A percentile compares a stretch with the other conserved stretches of the same genome.
phyloP scores from a whole-genome alignment of 495 filamentous ascomycete genomes.

The Podospora conica region DNA sequence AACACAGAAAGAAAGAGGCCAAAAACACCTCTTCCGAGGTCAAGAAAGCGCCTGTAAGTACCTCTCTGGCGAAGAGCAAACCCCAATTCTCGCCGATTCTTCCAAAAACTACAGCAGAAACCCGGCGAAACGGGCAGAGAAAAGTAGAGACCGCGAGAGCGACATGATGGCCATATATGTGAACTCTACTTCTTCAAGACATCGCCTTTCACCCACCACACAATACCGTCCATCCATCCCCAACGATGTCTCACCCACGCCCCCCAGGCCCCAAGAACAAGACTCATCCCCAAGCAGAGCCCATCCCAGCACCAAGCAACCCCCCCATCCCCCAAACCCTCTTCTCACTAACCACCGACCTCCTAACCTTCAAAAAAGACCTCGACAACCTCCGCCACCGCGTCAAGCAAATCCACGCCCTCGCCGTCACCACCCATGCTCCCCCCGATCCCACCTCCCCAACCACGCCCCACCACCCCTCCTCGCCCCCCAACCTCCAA shows the following conservation, averaged over 20 bases:
- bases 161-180: background rate
- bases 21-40: background rate
- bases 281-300: background rate
- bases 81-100: too few species aligned
- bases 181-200: background rate
- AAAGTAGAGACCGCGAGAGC: background rate
- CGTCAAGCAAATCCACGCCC: background rate
- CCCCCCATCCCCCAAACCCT: background rate
- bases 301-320: background rate
- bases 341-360: background rate
- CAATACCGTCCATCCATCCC: background rate
- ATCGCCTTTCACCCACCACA: background rate
- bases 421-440: too few species aligned
- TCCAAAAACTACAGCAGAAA: background rate
- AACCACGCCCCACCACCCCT: too few species aligned
- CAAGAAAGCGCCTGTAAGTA: background rate
- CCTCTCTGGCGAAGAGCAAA: too few species aligned
- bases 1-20: background rate
- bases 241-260: background rate
- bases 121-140: background rate
- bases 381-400: background rate
- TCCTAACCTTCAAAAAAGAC: background rate
- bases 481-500: background rate
- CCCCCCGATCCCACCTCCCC: background rate
- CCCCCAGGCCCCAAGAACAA: background rate